Evolutionary conservation across 371 early-diverging fungal species (phyloP).

Genomic region (Rhizopus delemar): DNA sequence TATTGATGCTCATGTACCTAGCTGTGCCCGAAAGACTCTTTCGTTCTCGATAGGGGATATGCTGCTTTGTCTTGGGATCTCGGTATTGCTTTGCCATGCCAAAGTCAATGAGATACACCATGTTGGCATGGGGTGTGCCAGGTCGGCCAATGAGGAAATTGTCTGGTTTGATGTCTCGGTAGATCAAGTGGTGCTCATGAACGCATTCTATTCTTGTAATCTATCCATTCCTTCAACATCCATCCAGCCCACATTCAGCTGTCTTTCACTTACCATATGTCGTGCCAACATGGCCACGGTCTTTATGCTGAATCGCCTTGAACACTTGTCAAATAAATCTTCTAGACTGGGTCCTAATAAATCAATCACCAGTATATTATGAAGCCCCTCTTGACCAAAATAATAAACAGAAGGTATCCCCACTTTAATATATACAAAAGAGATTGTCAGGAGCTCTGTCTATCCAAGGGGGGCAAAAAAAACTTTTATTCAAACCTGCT

Average conservation of each 20-base stretch:
- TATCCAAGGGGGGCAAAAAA: constrained; percentile 2
- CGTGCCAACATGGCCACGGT: constrained; percentile 94
- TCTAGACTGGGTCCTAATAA: constrained; percentile 94
- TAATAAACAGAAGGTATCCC: constrained; percentile 91
- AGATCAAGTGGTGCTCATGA: constrained; percentile 93
- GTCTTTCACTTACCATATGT: constrained; percentile 73
- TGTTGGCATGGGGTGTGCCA: constrained; percentile 60
- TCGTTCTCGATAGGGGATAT: constrained; percentile 90
- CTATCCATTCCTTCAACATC: constrained; percentile 30
- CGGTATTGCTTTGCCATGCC: constrained; percentile 97
- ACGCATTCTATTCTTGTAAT: constrained; percentile 87
- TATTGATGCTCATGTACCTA: constrained; percentile 96
- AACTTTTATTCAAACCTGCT: constrained; percentile 51
- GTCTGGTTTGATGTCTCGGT: constrained; percentile 99
- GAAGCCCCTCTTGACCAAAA: constrained; percentile 93
- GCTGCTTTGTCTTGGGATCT: constrained; percentile 89
- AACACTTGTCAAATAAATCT: constrained; percentile 93
- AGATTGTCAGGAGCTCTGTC: background rate
- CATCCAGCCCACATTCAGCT: background rate
- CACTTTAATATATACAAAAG: constrained; percentile 29
- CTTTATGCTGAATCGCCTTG: constrained; percentile 85
- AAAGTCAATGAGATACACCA: constrained; percentile 89
- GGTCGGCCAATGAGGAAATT: constrained; percentile 95
- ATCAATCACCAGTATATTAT: constrained; percentile 93
- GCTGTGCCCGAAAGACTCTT: constrained; percentile 96